Percentiles rank a stretch among this genome's conserved stretches.
phyloP scores from a whole-genome alignment of 768 basidiomycete species.

The Lactifluus subvellereus region DNA sequence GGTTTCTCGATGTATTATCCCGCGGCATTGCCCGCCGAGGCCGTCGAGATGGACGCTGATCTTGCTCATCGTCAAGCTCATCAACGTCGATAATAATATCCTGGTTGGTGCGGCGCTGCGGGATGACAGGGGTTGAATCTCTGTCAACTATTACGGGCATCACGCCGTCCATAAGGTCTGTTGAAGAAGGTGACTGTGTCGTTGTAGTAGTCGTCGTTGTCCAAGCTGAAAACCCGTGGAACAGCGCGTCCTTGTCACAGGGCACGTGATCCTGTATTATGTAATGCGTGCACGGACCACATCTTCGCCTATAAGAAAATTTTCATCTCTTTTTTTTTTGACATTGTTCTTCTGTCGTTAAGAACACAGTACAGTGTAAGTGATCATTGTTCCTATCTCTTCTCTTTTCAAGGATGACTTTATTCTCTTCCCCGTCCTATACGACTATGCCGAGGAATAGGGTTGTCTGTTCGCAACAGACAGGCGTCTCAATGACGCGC shows the following conservation, averaged over 20 bases:
- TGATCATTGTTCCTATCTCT: background rate
- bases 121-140: slow-evolving; percentile 14
- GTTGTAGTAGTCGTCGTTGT: slow-evolving; percentile 5
- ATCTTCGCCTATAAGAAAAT: background rate
- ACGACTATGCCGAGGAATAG: slow-evolving; percentile 85
- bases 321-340: background rate
- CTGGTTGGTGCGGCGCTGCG: slow-evolving; percentile 16
- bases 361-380: background rate
- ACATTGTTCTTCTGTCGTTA: background rate
- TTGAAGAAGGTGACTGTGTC: background rate
- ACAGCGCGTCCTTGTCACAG: background rate
- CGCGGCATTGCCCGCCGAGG: background rate
- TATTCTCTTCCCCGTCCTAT: slow-evolving; percentile 90
- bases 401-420: slow-evolving; percentile 47
- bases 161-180: background rate
- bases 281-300: slow-evolving; percentile 20
- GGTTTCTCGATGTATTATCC: background rate
- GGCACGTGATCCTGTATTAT: slow-evolving; percentile 9
- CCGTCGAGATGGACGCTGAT: slow-evolving; percentile 23
- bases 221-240: background rate
- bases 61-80: slow-evolving; percentile 34
- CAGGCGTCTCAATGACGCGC: slow-evolving; percentile 50
- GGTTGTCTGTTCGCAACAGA: slow-evolving; percentile 76
- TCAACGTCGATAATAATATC: slow-evolving; percentile 47
- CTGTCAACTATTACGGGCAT: background rate